phyloP scores from a whole-genome alignment of 345 rosid species.

The Heritiera littoralis region DNA sequence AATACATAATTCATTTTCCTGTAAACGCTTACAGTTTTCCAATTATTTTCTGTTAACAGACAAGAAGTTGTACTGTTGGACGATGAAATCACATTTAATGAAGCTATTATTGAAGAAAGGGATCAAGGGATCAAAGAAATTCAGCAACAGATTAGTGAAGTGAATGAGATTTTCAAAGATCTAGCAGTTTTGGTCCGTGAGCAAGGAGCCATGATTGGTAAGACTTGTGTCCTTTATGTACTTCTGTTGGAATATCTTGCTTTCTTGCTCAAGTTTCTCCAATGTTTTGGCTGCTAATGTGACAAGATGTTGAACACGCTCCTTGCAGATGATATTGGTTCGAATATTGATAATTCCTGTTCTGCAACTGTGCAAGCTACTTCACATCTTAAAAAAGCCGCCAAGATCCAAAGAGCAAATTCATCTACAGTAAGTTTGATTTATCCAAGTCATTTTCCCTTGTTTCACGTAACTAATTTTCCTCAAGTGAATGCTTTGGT shows the following conservation, averaged over 20 bases:
- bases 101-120: conserved; percentile 73
- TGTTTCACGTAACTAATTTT: background rate
- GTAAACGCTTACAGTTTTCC: background rate
- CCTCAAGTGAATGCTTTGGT: background rate
- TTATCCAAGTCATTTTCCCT: background rate
- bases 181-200: conserved; percentile 58
- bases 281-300: background rate
- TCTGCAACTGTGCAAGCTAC: conserved; percentile 61
- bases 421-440: conserved; percentile 60
- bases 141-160: conserved; percentile 68
- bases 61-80: conserved; percentile 60
- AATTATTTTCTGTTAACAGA: conserved; percentile 28
- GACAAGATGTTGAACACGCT: background rate
- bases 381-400: conserved; percentile 56
- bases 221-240: conserved; percentile 15
- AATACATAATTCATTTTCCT: background rate
- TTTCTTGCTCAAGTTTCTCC: conserved; percentile 13
- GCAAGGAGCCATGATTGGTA: conserved; percentile 72
- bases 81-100: conserved; percentile 70
- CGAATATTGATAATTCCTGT: conserved; percentile 59
- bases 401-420: conserved; percentile 59
- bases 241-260: background rate
- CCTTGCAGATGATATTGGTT: conserved; percentile 65
- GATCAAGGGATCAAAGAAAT: conserved; percentile 77
- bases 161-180: conserved; percentile 79